Base-by-base conservation (phyloP, 2,329 filamentous ascomycete species). In the Cytospora mali region DNA sequence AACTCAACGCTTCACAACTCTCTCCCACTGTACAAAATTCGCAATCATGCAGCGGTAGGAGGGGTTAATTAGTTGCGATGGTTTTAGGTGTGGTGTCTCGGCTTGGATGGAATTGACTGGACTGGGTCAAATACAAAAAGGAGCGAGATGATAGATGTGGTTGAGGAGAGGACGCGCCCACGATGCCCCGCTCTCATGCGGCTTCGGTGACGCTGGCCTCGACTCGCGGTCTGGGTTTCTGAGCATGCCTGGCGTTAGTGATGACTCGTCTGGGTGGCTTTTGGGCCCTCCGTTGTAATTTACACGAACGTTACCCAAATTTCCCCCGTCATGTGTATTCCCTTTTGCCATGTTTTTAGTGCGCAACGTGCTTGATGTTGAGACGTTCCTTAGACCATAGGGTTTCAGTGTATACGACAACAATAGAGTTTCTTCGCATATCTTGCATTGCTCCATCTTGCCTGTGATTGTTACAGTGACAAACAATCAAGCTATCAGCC, bases 1-100 rank as follows among this genome's bases (percentile, higher is more conserved):
- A 21, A 48, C 49, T 21, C 50, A 60, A 50, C 57, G 50, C 50
- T 60, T 64, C 77, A 82, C 85, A 83, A n/a, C n/a, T n/a, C 66
- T 84, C 81, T 67, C 65, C 68, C 62, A 58, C 52, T 74, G 71
- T 73, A 74, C 68, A 72, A 72, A 70, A 69, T 62, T 64, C 64
- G 60, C 60, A 64, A 61, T 62, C 48, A 57, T 62, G 62, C 64
- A 75, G 16, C 80, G 75, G 65, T 79, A 74, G 31, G 76, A 75
- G 58, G 80, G 79, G 67, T 79, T 75, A 67, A 64, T 66, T 71
- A 25, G 75, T 66, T 67, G 53, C 56, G 64, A 64, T 51, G 62
- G 64, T 58, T 62, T 61, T n/a, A n/a, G 64, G 57, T 61, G 56
- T 61, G 60, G 56, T n/a, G n/a, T 59, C 55, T 49, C 53, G 57